Base-by-base conservation (phyloP, 768 basidiomycete genomes). In the Cyclocybe aegerita region DNA sequence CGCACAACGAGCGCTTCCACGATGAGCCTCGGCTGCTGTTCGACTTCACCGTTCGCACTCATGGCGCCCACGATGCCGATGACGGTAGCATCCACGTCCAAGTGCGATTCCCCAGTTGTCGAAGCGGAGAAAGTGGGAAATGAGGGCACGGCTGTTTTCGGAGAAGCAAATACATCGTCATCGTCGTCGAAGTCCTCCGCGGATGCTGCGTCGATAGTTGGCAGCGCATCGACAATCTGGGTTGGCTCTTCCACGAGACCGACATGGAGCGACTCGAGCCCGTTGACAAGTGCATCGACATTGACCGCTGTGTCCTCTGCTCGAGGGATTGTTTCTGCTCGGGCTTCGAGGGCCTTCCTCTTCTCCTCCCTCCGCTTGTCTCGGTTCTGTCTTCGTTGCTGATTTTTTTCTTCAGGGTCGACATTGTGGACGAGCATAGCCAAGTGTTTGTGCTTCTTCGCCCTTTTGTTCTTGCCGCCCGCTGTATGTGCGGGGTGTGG, bases 1-100 rank as follows among this genome's bases (percentile, higher is more conserved):
- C 88, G 77, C 14, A 91, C 82, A 2, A 93, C 84, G 30, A 93
- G 74, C 2, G 82, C 90, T 64, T 93, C 90, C 8, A 91, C 88
- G 41, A 92, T 91, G 4, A 86, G 70, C n/a, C 86, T 72, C 31
- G 79, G 76, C 43, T 77, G 74, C 7, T 58, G 62, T 15, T 48
- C 41, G 7, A 15, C 43, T 33, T 39, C 44, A 23, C 44, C 16
- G 30, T 40, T 48, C 7, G 36, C 43, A 11, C 39, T 42, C 23
- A 62, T 50, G 30, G 60, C 65, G 12, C 55, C 53, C 9, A 60
- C 61, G 36, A 64, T 60, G 35, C 60, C 60, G 33, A 60, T 55
- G 6, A 50, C 58, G 15, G 55, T 55, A n/a, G 60, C 50, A 37
- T 63, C 62, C 9, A 65, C 61, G 36, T 67, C 62, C 14, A 64